Conservation (phyloP, 305 asterid species). For the Plantago coronopus region DNA sequence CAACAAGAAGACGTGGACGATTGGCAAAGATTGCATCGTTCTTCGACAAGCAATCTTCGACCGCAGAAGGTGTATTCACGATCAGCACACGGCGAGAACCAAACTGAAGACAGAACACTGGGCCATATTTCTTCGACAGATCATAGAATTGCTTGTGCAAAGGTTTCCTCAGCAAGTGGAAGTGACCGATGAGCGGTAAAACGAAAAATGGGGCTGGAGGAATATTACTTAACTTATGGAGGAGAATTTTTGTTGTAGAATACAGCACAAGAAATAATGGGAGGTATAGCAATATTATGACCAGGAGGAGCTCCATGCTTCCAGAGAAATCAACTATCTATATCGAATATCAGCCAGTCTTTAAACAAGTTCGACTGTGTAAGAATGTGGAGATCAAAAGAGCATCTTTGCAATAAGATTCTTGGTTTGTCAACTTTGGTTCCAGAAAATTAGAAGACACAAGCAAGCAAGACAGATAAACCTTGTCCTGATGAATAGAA, state of each 20-base stretch:
- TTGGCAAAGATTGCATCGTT: constrained; percentile 2
- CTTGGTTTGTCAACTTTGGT: too few relatives aligned
- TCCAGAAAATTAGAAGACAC: too few relatives aligned
- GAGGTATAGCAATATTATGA: not conserved
- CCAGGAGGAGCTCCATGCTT: not conserved
- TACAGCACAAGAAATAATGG: not conserved
- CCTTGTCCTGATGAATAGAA: too few relatives aligned
- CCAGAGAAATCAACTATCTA: not conserved
- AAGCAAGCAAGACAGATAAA: too few relatives aligned
- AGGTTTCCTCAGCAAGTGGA: constrained; percentile 2
- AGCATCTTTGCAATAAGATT: not conserved
- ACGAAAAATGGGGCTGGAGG: constrained; percentile 3
- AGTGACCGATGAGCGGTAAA: constrained; percentile 6
- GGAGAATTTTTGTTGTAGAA: not conserved
- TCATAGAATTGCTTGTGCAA: constrained; percentile 4
- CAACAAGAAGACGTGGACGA: constrained; percentile 5
- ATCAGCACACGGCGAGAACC: constrained; percentile 1
- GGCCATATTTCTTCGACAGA: not conserved
- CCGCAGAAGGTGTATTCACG: constrained; percentile 2
- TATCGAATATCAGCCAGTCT: not conserved
- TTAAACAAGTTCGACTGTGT: not conserved
- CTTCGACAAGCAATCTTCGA: constrained; percentile 5
- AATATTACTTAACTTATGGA: not conserved
- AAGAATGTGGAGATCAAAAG: not conserved
- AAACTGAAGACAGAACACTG: constrained; percentile 4